Percentiles rank a stretch among this genome's conserved stretches.
Conservation (phyloP, 345 rosid species). For the Acer saccharum region DNA sequence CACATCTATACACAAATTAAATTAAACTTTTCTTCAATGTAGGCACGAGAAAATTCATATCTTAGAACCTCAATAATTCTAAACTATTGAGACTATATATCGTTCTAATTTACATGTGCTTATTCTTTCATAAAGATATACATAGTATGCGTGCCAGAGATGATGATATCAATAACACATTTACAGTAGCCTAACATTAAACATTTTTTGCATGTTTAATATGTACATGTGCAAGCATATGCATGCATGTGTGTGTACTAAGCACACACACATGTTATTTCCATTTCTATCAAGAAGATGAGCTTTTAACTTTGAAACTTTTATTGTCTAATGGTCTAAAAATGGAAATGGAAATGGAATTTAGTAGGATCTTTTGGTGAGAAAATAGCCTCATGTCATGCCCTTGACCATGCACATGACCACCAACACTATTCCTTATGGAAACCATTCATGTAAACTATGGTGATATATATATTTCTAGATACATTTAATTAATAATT, state of each 20-base stretch:
- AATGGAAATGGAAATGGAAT: conserved; percentile 5
- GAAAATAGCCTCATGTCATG: background rate
- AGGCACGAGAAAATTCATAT: too few species aligned
- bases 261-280: background rate
- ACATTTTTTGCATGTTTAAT: background rate
- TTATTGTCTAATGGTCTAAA: background rate
- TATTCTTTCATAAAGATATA: too few species aligned
- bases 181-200: background rate
- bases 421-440: background rate
- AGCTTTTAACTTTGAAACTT: background rate
- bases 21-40: too few species aligned
- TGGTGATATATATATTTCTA: background rate
- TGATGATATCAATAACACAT: background rate
- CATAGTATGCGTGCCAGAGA: too few species aligned
- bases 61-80: too few species aligned
- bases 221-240: conserved; percentile 12
- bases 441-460: background rate
- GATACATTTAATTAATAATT: too few species aligned
- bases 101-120: too few species aligned
- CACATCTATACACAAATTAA: too few species aligned
- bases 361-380: background rate
- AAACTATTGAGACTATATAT: too few species aligned
- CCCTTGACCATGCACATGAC: background rate
- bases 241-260: conserved; percentile 4
- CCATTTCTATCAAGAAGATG: background rate